A percentile compares a stretch with the other conserved stretches of the same genome.
Conservation (phyloP, 78 protist genomes). For the Chrysochromulina parva region DNA sequence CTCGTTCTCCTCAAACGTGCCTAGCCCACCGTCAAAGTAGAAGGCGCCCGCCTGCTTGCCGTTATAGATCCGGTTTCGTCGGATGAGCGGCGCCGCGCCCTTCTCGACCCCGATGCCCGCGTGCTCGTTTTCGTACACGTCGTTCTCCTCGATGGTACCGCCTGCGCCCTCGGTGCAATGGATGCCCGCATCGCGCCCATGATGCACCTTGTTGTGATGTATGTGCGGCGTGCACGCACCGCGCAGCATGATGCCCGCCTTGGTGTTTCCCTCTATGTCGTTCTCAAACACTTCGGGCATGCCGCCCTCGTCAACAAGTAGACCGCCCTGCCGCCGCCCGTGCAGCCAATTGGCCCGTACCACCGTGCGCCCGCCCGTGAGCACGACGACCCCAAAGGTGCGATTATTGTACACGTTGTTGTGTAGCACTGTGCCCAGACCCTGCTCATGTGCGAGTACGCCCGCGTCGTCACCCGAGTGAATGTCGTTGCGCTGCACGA, state of each 20-base stretch:
- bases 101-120: conserved; percentile 42
- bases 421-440: not conserved
- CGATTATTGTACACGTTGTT: not conserved
- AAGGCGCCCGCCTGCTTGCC: conserved; percentile 24
- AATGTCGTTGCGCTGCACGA: not conserved
- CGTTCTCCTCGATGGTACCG: conserved; percentile 19
- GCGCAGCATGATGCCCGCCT: conserved; percentile 24
- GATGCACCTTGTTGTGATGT: not conserved
- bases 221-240: not conserved
- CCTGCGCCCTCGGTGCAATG: too few species aligned
- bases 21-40: not conserved
- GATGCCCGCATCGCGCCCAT: not conserved
- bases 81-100: not conserved
- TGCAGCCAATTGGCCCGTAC: not conserved
- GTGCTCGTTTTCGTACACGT: conserved; percentile 25
- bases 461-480: conserved; percentile 29
- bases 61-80: not conserved
- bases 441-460: not conserved
- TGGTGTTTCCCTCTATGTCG: conserved; percentile 14
- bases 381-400: not conserved
- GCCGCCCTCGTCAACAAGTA: not conserved
- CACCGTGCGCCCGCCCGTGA: not conserved
- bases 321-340: not conserved
- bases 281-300: not conserved
- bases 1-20: not conserved